Conservation (phyloP, 2,329 filamentous ascomycete species). For the Neopestalotiopsis clavispora region DNA sequence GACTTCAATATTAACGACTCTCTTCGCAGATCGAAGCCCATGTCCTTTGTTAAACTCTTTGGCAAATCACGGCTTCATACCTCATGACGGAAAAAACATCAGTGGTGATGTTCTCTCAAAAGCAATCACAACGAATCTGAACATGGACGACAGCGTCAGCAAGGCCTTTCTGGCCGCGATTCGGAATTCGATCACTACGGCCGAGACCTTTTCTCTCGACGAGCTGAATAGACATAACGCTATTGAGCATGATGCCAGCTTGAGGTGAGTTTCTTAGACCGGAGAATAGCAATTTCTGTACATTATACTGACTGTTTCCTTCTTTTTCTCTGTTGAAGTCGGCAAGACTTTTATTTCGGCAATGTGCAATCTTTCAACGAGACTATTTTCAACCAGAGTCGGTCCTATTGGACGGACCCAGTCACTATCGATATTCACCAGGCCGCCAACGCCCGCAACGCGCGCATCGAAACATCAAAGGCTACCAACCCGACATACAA, state of each 20-base stretch:
- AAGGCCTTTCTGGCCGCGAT: not conserved
- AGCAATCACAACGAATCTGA: not conserved
- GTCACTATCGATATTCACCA: constrained; percentile 43
- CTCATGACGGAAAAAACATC: constrained; percentile 14
- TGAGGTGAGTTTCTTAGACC: not conserved
- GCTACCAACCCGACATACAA: constrained; percentile 50
- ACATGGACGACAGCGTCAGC: constrained; percentile 5
- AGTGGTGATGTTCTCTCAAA: not conserved
- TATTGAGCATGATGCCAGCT: constrained; percentile 19
- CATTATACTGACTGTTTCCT: not conserved
- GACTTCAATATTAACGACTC: not conserved
- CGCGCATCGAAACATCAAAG: constrained; percentile 47
- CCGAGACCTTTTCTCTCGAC: constrained; percentile 15
- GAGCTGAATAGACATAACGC: constrained; percentile 14
- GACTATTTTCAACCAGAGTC: constrained; percentile 51
- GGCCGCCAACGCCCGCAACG: constrained; percentile 51
- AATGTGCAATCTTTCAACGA: constrained; percentile 58
- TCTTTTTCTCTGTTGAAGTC: constrained; percentile 33
- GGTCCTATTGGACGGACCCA: constrained; percentile 49
- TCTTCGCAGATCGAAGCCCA: not conserved
- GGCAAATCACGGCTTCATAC: constrained; percentile 19
- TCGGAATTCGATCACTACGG: not conserved
- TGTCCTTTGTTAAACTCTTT: constrained; percentile 21
- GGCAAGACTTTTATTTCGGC: constrained; percentile 54
- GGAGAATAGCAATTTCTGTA: not conserved